Evolutionary conservation across 176 grass and related monocot species (phyloP).

Genomic region (Olyra latifolia): DNA sequence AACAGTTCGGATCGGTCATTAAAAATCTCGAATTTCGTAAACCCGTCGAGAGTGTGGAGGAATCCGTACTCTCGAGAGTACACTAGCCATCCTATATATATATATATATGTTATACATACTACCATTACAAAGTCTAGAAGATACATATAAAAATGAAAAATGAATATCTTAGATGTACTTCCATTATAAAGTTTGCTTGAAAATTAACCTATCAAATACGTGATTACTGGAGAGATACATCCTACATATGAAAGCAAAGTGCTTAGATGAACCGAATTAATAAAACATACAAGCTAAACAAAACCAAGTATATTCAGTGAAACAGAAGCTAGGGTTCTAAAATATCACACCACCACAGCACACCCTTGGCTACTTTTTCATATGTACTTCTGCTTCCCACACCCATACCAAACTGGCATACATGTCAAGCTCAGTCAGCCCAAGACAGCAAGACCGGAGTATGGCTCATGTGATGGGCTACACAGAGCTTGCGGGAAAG

Average conservation of each 20-base stretch:
- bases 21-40: no score
- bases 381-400: not conserved
- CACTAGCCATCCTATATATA: no score
- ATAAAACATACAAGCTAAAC: slow-evolving; percentile 8
- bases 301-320: not conserved
- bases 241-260: not conserved
- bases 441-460: not conserved
- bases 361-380: not conserved
- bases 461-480: not conserved
- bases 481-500: not conserved
- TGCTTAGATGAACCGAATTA: not conserved
- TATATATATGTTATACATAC: no score
- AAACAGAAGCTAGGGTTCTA: not conserved
- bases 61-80: no score
- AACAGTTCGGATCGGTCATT: no score
- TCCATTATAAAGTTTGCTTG: not conserved
- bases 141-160: no score
- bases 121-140: no score
- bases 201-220: not conserved
- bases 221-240: not conserved
- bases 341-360: not conserved
- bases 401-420: not conserved
- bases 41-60: no score
- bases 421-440: not conserved
- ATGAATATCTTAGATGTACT: not conserved